Evolutionary conservation across 495 filamentous ascomycete genomes (phyloP), one percentile per base, ranked within the genome.

Genomic region (Annulohypoxylon maeteangense): DNA sequence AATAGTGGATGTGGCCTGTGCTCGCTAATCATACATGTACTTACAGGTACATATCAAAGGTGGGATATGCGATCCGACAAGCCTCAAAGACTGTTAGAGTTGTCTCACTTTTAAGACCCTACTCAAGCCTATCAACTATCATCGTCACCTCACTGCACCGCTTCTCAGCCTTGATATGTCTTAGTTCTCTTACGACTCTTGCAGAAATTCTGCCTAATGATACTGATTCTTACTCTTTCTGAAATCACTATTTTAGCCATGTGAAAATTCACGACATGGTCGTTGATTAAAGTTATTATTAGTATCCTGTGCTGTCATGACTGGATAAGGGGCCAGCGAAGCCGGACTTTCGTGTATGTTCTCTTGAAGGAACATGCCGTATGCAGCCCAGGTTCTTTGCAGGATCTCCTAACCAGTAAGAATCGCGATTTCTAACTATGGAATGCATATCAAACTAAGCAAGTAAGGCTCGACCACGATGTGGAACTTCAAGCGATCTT

Each of bases 171-270:
- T 62, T 32, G 34, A 2, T 16, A 5, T 73, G 70, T 73, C 70
- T 73, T 62, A 73, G 29, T 72, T 73, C 70, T 73, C 70, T 68
- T 65, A 73, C 65, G 61, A 73, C 58, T 65, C 53, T 23, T 62
- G 70, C 70, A 69, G 65, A 69, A 71, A 72, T 53, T 73, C 70
- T 73, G 70, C 70, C 70, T 73, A 56, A 59, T 25, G 20, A 36
- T 16, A 50, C 22, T n/a, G 58, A 51, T 42, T 40, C 23, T 23
- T 16, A 60, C 25, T 22, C 25, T 65, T 31, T 42, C 8, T 55
- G 20, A 48, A 62, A 60, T 53, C 36, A 22, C 38, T 36, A 27
- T 57, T 54, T 31, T 36, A 38, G 29, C 53, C 54, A 45, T 55
- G n/a, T 59, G 38, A 44, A 62, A 34, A 59, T 32, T 38, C 8